Evolutionary conservation across 208 protist genomes (phyloP).

Genomic region (Wallacemonas collosoma): DNA sequence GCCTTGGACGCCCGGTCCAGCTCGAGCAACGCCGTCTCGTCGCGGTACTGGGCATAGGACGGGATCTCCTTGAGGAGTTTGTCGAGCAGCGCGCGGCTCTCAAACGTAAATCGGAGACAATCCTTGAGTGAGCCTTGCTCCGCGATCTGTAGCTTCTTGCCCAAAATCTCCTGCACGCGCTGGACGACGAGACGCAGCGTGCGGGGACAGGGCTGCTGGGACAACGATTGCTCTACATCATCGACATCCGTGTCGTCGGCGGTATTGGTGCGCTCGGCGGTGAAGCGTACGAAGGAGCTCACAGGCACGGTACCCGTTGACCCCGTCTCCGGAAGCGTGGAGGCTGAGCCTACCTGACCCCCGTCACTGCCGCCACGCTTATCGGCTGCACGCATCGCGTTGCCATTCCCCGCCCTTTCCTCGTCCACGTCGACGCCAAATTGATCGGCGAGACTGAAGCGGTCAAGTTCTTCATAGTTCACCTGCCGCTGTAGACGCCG

Average conservation of each 20-base stretch:
- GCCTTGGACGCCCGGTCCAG: slow-evolving; percentile 9
- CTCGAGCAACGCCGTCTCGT: slow-evolving; percentile 21
- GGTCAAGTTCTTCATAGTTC: slow-evolving; percentile 77
- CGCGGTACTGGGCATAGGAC: slow-evolving; percentile 58
- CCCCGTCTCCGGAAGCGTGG: too few species aligned
- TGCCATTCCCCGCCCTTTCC: slow-evolving; percentile 17
- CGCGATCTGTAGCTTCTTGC: slow-evolving; percentile 71
- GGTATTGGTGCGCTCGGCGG: neutral
- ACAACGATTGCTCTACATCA: slow-evolving; percentile 61
- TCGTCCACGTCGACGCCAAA: slow-evolving; percentile 53
- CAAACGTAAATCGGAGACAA: slow-evolving; percentile 81
- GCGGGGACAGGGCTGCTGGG: slow-evolving; percentile 76
- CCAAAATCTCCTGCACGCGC: slow-evolving; percentile 58
- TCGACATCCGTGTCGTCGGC: slow-evolving; percentile 18
- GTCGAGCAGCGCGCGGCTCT: slow-evolving; percentile 77
- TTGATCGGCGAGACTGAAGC: slow-evolving; percentile 57
- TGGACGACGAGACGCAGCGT: slow-evolving; percentile 81
- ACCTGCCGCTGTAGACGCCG: slow-evolving; percentile 72
- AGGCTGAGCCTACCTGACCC: neutral
- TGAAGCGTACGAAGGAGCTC: slow-evolving; percentile 9
- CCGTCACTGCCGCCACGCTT: neutral
- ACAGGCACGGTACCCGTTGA: neutral
- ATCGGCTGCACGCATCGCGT: neutral
- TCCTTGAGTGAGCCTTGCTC: slow-evolving; percentile 72
- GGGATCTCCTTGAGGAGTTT: slow-evolving; percentile 87